Evolutionary conservation across 257 asterid genomes (phyloP).

Genomic region (Solanum appendiculatum): DNA sequence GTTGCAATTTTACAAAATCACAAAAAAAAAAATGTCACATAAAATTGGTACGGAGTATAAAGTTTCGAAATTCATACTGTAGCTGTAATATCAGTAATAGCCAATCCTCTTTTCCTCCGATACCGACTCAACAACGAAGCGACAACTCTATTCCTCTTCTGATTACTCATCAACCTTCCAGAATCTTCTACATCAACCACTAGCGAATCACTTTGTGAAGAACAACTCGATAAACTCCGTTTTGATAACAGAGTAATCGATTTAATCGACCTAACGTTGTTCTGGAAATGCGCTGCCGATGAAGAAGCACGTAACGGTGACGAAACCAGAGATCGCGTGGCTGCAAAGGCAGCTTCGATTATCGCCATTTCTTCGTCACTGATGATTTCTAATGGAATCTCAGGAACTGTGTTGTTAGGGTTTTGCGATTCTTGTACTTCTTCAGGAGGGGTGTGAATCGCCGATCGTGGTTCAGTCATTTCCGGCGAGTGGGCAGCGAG

Average conservation of each 20-base stretch:
- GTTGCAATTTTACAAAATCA: not conserved
- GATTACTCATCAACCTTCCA: constrained; percentile 19
- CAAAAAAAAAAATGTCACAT: not conserved
- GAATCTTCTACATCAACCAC: constrained; percentile 58
- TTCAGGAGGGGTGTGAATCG: constrained; percentile 16
- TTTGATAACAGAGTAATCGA: constrained; percentile 52
- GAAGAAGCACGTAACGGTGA: not conserved
- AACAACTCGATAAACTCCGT: constrained; percentile 44
- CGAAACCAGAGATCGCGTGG: constrained; percentile 10
- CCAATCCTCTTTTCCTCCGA: constrained; percentile 56
- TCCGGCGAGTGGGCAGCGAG: constrained; percentile 16
- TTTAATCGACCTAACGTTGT: constrained; percentile 29
- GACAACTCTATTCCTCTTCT: constrained; percentile 21
- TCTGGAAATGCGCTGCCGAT: constrained; percentile 8
- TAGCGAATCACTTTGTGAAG: constrained; percentile 1
- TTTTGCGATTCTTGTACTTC: not conserved
- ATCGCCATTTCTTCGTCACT: constrained; percentile 74
- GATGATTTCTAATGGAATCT: constrained; percentile 58
- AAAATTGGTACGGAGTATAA: not conserved
- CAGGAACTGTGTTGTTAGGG: not conserved
- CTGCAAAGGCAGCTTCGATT: constrained; percentile 65
- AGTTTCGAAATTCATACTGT: constrained; percentile 29
- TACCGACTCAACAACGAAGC: constrained; percentile 53
- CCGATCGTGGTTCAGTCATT: constrained; percentile 38
- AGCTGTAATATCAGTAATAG: constrained; percentile 76